Conservation (phyloP, 2,329 filamentous ascomycete species). For the Paecilomyces variotii region DNA sequence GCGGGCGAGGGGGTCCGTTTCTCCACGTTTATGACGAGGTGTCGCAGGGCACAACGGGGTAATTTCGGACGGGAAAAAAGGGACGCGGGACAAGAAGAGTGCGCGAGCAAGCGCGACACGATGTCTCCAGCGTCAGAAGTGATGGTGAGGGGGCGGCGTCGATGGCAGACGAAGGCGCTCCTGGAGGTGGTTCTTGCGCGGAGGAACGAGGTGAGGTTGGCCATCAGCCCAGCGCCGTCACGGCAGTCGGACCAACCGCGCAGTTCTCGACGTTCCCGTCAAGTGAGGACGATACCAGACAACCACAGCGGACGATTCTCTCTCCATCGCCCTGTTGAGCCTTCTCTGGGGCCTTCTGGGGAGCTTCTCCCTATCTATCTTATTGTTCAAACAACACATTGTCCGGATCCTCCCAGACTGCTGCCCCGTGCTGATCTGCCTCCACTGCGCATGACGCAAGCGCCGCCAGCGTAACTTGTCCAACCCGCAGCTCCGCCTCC, state of each 20-base stretch:
- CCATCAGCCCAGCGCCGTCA: conserved; percentile 13
- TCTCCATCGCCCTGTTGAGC: background rate
- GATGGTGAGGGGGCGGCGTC: conserved; percentile 27
- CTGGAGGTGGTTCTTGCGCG: conserved; percentile 34
- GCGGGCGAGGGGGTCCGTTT: conserved; percentile 35
- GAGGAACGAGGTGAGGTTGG: conserved; percentile 32
- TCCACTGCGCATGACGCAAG: conserved; percentile 20
- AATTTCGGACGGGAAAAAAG: conserved; percentile 21
- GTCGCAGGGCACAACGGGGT: conserved; percentile 20
- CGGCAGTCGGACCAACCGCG: conserved; percentile 21
- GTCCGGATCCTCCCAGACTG: background rate
- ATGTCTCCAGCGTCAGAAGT: conserved; percentile 21
- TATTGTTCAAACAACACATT: background rate
- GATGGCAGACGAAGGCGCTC: conserved; percentile 32
- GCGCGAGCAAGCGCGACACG: conserved; percentile 14
- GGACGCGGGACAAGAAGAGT: conserved; percentile 19
- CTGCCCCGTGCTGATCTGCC: background rate
- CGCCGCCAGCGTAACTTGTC: background rate
- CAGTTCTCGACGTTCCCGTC: conserved; percentile 13
- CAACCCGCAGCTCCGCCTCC: background rate
- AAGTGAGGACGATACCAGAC: background rate
- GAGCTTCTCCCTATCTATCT: background rate
- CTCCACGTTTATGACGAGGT: conserved; percentile 36
- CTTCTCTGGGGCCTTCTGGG: background rate
- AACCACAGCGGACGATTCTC: background rate